These are phyloP conservation scores for Sisymbrium altissimum DNA, from an alignment of 345 rosid genomes.

Conservation along the genomic window DNA sequence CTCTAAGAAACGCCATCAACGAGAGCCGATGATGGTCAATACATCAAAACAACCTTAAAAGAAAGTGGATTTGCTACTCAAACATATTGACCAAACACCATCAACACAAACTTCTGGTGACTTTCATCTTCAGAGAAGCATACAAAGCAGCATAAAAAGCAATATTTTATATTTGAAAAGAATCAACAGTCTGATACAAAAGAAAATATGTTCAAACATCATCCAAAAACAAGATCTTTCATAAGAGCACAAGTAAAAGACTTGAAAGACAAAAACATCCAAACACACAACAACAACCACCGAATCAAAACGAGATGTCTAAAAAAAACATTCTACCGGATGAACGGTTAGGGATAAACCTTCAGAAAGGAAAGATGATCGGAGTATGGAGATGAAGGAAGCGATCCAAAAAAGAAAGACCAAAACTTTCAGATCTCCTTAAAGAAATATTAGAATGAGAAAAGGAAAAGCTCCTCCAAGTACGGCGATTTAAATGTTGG, in stretches of 20 bases:
- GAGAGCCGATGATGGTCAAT: neutral
- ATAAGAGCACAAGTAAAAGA: neutral
- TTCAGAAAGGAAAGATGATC: conserved; percentile 42
- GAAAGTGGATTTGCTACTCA: neutral
- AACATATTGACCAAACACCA: neutral
- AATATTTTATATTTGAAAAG: neutral
- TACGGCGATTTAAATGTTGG: conserved; percentile 27
- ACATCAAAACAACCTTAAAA: neutral
- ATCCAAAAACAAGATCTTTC: conserved; percentile 22
- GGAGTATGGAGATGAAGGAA: conserved; percentile 18
- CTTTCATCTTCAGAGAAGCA: neutral
- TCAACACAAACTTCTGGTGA: conserved; percentile 7
- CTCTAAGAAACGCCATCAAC: neutral
- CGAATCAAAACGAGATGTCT: conserved; percentile 2
- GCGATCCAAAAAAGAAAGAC: conserved; percentile 25
- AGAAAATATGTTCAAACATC: conserved; percentile 34
- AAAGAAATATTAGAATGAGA: neutral
- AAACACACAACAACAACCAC: conserved; percentile 22
- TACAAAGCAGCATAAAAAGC: neutral
- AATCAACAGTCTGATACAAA: conserved; percentile 1
- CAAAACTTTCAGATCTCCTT: conserved; percentile 30
- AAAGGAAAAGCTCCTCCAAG: conserved; percentile 12
- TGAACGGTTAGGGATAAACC: conserved; percentile 49
- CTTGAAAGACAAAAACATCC: conserved; percentile 20
- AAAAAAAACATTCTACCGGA: conserved; percentile 38